A percentile compares a stretch with the other conserved stretches of the same genome.
phyloP scores from a whole-genome alignment of 2,329 filamentous ascomycete species.

The Penicillium sclerotiorum region DNA sequence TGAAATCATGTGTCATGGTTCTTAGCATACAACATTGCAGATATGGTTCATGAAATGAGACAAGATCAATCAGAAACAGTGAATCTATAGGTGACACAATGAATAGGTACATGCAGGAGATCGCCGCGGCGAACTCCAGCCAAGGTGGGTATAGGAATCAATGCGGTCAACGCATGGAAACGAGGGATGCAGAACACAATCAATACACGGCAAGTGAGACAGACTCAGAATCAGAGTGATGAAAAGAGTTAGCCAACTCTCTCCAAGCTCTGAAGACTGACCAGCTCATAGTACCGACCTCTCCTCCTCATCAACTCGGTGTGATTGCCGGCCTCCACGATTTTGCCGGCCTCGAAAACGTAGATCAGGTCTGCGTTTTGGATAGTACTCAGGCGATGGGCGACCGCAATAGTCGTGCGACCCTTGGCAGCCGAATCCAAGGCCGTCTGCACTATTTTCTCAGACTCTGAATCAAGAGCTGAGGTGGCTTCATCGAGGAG shows the following conservation, averaged over 20 bases:
- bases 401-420: conserved; percentile 90
- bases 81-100: not conserved
- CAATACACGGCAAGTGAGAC: too few relatives aligned
- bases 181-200: not conserved
- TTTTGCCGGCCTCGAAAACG: conserved; percentile 87
- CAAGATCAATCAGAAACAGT: not conserved
- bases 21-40: not conserved
- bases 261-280: conserved; percentile 76
- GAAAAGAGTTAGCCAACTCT: conserved; percentile 47
- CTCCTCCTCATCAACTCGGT: conserved; percentile 68
- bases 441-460: conserved; percentile 65
- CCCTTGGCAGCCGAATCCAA: conserved; percentile 81
- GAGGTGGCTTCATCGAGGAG: conserved; percentile 76
- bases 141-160: not conserved
- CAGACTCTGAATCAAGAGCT: conserved; percentile 53
- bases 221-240: not conserved
- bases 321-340: conserved; percentile 85
- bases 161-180: not conserved
- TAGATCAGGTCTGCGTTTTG: conserved; percentile 95
- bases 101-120: conserved; percentile 1
- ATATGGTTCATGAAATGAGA: not conserved
- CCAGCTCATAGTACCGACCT: conserved; percentile 76
- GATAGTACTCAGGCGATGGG: conserved; percentile 88
- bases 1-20: not conserved
- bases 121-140: not conserved